These are phyloP conservation scores for Fraxinus albicans DNA, from an alignment of 305 asterid species.

Conservation along the genomic window DNA sequence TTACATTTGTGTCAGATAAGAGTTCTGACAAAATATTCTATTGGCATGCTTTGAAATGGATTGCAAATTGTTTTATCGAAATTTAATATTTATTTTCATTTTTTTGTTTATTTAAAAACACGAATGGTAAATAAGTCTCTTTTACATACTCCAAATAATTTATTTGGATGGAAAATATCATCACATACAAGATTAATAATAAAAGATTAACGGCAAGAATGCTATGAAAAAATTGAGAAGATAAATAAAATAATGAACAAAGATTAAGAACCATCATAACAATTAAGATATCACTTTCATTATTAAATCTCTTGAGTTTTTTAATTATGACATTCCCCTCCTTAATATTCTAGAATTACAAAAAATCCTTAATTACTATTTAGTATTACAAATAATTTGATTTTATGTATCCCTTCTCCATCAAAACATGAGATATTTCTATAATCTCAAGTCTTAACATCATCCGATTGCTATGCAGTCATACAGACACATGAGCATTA, in stretches of 20 bases:
- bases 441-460: not conserved
- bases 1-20: not conserved
- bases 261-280: not conserved
- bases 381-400: not conserved
- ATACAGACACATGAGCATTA: not conserved
- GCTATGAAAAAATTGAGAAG: no score
- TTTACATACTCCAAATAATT: not conserved
- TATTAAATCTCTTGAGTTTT: not conserved
- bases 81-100: no score
- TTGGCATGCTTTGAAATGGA: not conserved
- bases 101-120: no score
- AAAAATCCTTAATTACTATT: not conserved
- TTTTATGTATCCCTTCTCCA: not conserved
- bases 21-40: no score
- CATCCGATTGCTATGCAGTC: not conserved
- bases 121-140: not conserved
- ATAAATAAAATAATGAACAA: no score
- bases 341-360: not conserved
- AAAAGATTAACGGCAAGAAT: not conserved
- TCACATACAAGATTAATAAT: no score
- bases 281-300: no score
- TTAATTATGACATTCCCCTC: not conserved
- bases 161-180: not conserved
- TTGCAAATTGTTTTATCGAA: no score
- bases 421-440: no score